Evolutionary conservation across 2,329 filamentous ascomycete genomes (phyloP).

Genomic region (Colletotrichum neosansevieriae): DNA sequence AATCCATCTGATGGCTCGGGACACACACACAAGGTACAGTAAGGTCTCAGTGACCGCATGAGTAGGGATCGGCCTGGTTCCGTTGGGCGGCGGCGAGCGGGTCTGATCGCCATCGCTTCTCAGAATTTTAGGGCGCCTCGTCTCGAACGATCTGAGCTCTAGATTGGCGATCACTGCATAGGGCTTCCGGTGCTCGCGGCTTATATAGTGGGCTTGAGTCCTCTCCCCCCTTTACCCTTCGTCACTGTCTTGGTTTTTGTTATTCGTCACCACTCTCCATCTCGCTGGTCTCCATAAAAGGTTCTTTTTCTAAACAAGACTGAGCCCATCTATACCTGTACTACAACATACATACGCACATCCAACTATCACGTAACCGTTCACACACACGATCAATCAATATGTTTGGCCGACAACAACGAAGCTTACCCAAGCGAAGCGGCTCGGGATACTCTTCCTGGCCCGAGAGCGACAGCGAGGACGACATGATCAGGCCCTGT

Average conservation of each 20-base stretch:
- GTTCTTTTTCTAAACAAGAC: too few species aligned
- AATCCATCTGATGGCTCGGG: not conserved
- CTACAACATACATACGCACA: not conserved
- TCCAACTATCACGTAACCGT: not conserved
- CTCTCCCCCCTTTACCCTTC: not conserved
- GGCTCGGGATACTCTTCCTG: slow-evolving; percentile 33
- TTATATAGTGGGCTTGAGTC: slow-evolving; percentile 38
- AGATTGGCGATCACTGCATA: slow-evolving; percentile 39
- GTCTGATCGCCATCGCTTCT: slow-evolving; percentile 30
- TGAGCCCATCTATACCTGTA: not conserved
- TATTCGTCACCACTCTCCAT: slow-evolving; percentile 15
- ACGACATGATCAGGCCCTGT: slow-evolving; percentile 38
- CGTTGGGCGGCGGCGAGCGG: slow-evolving; percentile 36
- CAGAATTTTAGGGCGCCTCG: slow-evolving; percentile 34
- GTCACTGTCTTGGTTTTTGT: slow-evolving; percentile 4
- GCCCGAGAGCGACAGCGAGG: slow-evolving; percentile 40
- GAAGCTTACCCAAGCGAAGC: slow-evolving; percentile 28
- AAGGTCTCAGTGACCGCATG: slow-evolving; percentile 23
- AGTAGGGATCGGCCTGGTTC: slow-evolving; percentile 38
- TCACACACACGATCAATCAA: not conserved
- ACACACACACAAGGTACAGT: not conserved
- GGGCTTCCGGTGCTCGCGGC: slow-evolving; percentile 29
- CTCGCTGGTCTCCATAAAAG: slow-evolving; percentile 2
- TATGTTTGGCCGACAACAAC: slow-evolving; percentile 35
- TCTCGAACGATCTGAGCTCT: slow-evolving; percentile 37